phyloP scores from a whole-genome alignment of 805 yeast species.

The Pichia cephalocereana region DNA sequence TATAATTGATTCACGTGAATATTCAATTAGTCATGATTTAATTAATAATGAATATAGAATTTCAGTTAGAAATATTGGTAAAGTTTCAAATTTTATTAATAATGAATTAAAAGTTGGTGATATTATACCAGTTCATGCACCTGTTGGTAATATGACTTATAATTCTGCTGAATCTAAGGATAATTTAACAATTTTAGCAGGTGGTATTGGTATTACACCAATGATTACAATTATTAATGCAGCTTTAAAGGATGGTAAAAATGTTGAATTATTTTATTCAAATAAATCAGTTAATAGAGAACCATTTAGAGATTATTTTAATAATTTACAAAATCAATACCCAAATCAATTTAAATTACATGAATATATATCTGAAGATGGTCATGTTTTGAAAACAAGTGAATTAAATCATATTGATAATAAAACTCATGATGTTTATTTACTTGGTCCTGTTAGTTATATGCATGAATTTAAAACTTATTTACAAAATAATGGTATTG shows the following conservation, averaged over 20 bases:
- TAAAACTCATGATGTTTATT: slow-evolving; percentile 20
- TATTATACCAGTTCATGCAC: slow-evolving; percentile 42
- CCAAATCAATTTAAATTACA: not conserved
- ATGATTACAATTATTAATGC: slow-evolving; percentile 41
- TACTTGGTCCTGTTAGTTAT: slow-evolving; percentile 29
- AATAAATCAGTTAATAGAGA: slow-evolving; percentile 14
- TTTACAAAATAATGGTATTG: slow-evolving; percentile 15
- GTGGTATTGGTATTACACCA: slow-evolving; percentile 68
- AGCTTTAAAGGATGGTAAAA: slow-evolving; percentile 25
- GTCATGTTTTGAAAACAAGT: slow-evolving; percentile 8
- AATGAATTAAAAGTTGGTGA: slow-evolving; percentile 39
- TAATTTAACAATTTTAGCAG: slow-evolving; percentile 38
- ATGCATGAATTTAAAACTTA: slow-evolving; percentile 23
- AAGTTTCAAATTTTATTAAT: slow-evolving; percentile 43
- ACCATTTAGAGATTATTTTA: slow-evolving; percentile 10
- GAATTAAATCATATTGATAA: slow-evolving; percentile 20
- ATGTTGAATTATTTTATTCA: slow-evolving; percentile 29
- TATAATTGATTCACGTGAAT: slow-evolving; percentile 40
- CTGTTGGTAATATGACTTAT: slow-evolving; percentile 45
- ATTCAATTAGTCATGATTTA: slow-evolving; percentile 41
- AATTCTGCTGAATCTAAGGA: slow-evolving; percentile 16
- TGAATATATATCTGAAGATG: slow-evolving; percentile 4
- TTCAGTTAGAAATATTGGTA: slow-evolving; percentile 49
- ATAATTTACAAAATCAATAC: slow-evolving; percentile 4
- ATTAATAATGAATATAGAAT: slow-evolving; percentile 39